phyloP scores from a whole-genome alignment of 2,329 filamentous ascomycete species.

The Stachybotrys chartarum region DNA sequence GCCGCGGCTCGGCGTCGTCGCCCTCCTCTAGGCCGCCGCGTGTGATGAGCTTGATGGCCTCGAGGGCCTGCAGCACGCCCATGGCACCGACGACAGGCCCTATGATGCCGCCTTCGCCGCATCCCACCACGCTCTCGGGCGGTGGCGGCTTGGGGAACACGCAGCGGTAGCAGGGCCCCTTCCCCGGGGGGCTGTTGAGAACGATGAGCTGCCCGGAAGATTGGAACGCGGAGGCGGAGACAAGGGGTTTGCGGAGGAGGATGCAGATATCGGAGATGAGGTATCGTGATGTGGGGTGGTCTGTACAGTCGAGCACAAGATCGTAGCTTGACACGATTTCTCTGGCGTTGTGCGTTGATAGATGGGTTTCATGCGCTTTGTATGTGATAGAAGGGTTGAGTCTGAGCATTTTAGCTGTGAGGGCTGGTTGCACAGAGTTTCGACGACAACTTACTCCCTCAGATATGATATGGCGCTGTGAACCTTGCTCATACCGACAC shows the following conservation, averaged over 20 bases:
- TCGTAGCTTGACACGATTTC: constrained; percentile 66
- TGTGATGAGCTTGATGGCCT: constrained; percentile 77
- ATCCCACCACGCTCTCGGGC: constrained; percentile 72
- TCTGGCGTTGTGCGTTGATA: constrained; percentile 62
- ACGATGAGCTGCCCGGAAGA: constrained; percentile 87
- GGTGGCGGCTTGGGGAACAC: constrained; percentile 86
- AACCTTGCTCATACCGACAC: constrained; percentile 72
- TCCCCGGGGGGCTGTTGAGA: constrained; percentile 72
- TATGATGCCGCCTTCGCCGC: constrained; percentile 86
- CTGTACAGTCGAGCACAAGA: constrained; percentile 87
- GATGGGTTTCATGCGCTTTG: constrained; percentile 52
- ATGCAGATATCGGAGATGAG: constrained; percentile 88
- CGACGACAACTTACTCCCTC: constrained; percentile 32
- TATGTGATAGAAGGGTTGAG: constrained; percentile 69
- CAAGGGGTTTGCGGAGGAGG: constrained; percentile 67
- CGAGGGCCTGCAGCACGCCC: constrained; percentile 86
- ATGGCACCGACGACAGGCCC: constrained; percentile 90
- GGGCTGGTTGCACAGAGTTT: background rate
- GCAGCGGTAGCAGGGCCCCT: constrained; percentile 85
- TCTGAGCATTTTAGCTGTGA: constrained; percentile 25
- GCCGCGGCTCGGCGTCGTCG: constrained; percentile 9
- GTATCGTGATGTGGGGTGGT: constrained; percentile 86
- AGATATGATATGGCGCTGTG: constrained; percentile 63
- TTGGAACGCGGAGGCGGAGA: constrained; percentile 84
- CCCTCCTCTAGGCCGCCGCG: constrained; percentile 18